Base-by-base conservation (phyloP, 805 yeast species). In the Torulaspora gathmanii region DNA sequence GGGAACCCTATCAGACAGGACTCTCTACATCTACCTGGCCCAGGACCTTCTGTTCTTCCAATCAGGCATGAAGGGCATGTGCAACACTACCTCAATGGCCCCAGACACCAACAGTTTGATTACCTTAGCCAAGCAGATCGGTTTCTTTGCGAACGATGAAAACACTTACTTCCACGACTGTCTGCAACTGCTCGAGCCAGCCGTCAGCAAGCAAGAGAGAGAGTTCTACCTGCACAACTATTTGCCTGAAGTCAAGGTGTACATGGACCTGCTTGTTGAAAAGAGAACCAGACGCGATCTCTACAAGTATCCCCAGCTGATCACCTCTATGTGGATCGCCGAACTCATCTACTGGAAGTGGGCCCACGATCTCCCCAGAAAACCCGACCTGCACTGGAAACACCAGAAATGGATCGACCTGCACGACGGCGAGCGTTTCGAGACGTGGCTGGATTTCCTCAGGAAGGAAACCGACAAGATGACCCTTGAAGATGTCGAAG, bases 271-370 rank as follows among this genome's bases (percentile, higher is more conserved):
- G 25, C 50, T 77, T 46, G 54, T 58, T 3, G 51, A 64, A 9
- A 56, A 72, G 45, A 57, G 34, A 6, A 11, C 20, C 58, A 8
- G 50, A 57, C 4, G 55, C 62, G 15, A 43, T 51, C 6, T 56
- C 0, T 50, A 53, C 20, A 52, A 57, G 3, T 77, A 75, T 47
- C 63, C 67, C 3, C 71, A 73, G 50, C 42, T 74, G 17, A 62
- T 75, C 33, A 74, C 79, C 2, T 66, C 65, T 28, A 45, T 68
- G 35, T 77, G 70, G 60, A 64, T 69, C 17, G 73, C 75, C 72
- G 82, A 77, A 50, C 65, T 67, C 33, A 74, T 74, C 1, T 78
- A 77, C 52, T 63, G 74, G 35, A 71, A 70, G 19, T 78, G 82
- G 82, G 80, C 79, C 1, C 68, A 72, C 25, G 54, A 65, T 44